Conservation (phyloP, 306 rosid genomes). For the Ammopiptanthus mongolicus region DNA sequence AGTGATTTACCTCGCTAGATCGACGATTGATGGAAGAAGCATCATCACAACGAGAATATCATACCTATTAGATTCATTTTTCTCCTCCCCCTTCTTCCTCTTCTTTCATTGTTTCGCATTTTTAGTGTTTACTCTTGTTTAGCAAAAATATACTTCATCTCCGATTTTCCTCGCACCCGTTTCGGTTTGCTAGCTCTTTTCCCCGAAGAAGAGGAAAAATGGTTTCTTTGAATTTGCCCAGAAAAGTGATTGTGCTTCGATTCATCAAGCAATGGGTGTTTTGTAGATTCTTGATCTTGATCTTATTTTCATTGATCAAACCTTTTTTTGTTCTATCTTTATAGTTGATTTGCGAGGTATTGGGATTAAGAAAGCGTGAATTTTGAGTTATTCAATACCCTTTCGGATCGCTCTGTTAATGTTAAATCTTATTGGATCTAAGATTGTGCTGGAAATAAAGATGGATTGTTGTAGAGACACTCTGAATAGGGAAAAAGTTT, state of each 20-base stretch:
- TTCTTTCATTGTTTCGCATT: constrained; percentile 6
- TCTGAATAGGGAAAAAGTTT: background rate
- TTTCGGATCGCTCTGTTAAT: constrained; percentile 32
- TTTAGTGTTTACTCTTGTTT: constrained; percentile 17
- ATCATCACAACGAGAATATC: constrained; percentile 25
- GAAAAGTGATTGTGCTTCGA: constrained; percentile 17
- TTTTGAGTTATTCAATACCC: constrained; percentile 16
- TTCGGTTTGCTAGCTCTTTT: background rate
- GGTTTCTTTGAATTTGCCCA: constrained; percentile 30
- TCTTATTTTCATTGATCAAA: constrained; percentile 21
- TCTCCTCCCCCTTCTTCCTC: background rate
- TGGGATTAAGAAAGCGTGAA: constrained; percentile 10
- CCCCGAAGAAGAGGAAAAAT: background rate
- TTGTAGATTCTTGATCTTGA: constrained; percentile 26
- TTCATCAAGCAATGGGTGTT: constrained; percentile 20
- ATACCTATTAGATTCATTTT: constrained; percentile 28
- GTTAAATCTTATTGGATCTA: constrained; percentile 51
- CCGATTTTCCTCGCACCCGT: constrained; percentile 9
- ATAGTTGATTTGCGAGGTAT: background rate
- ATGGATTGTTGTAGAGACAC: constrained; percentile 28
- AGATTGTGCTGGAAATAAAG: constrained; percentile 26
- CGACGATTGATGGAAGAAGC: too few relatives aligned
- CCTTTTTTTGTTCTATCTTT: background rate
- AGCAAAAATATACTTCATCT: background rate
- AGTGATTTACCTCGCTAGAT: too few relatives aligned